Evolutionary conservation across 129 eudicot genomes (phyloP).

Genomic region (Lactuca sativa): DNA sequence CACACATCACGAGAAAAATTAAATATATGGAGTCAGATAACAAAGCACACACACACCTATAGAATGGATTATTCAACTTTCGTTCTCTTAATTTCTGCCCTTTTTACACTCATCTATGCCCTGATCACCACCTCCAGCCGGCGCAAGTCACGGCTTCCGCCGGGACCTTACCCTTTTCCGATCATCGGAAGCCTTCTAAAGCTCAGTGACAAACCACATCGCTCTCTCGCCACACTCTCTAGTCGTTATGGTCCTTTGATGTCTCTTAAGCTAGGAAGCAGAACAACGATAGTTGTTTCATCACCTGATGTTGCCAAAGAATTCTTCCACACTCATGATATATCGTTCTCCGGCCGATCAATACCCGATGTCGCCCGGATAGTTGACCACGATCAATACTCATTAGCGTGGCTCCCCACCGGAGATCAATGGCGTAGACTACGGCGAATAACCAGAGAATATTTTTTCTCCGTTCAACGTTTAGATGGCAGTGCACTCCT

Average conservation of each 20-base stretch:
- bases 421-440: conserved; percentile 3
- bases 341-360: conserved; percentile 18
- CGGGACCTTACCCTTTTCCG: neutral
- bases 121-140: neutral
- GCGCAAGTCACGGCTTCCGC: neutral
- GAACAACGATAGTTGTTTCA: conserved; percentile 27
- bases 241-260: neutral
- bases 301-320: conserved; percentile 31
- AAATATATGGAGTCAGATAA: no score
- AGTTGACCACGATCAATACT: conserved; percentile 9
- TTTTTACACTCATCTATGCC: neutral
- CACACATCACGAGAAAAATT: no score
- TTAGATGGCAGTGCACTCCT: conserved; percentile 1
- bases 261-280: neutral
- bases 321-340: conserved; percentile 35
- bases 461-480: neutral
- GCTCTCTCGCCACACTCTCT: neutral
- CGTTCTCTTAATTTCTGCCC: neutral
- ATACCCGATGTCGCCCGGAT: conserved; percentile 11
- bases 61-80: neutral
- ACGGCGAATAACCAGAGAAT: neutral
- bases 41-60: neutral
- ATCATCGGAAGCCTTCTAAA: neutral
- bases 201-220: neutral
- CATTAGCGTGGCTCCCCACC: conserved; percentile 32